A percentile compares a stretch with the other conserved stretches of the same genome.
Conservation (phyloP, 495 filamentous ascomycete species). For the Podospora tetraspora region DNA sequence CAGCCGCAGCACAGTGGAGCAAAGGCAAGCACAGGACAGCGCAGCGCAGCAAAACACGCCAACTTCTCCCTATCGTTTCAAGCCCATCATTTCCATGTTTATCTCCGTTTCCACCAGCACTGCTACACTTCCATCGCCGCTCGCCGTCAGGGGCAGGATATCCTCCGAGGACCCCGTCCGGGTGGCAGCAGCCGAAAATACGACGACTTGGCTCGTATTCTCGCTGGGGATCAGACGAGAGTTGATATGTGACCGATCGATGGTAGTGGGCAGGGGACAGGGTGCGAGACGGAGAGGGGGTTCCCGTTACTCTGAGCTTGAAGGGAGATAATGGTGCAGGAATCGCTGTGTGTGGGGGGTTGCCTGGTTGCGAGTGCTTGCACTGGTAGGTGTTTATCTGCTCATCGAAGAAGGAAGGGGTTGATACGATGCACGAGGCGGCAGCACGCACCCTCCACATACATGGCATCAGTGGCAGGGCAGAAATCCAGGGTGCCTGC, state of each 20-base stretch:
- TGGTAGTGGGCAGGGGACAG: not conserved
- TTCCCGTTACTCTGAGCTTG: not conserved
- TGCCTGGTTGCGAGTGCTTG: not conserved
- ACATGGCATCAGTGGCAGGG: not conserved
- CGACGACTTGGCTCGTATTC: not conserved
- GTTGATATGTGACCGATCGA: not conserved
- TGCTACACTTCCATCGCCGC: not conserved
- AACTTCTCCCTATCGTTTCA: not conserved
- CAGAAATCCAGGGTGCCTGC: not conserved
- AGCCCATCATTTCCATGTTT: not conserved
- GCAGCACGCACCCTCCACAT: too few relatives aligned
- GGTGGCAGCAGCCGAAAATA: not conserved
- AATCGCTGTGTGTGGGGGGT: too few relatives aligned
- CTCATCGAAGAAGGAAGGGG: not conserved
- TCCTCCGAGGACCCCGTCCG: not conserved
- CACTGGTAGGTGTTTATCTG: not conserved
- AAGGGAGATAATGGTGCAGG: not conserved
- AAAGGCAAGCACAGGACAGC: not conserved
- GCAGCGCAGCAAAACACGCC: not conserved
- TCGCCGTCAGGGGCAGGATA: not conserved
- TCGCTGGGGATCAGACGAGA: not conserved
- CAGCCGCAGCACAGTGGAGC: not conserved
- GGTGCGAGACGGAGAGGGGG: not conserved
- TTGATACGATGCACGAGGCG: not conserved
- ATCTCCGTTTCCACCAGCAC: not conserved